Conservation (phyloP, 495 filamentous ascomycete species). For the Chlorociboria aeruginascens region DNA sequence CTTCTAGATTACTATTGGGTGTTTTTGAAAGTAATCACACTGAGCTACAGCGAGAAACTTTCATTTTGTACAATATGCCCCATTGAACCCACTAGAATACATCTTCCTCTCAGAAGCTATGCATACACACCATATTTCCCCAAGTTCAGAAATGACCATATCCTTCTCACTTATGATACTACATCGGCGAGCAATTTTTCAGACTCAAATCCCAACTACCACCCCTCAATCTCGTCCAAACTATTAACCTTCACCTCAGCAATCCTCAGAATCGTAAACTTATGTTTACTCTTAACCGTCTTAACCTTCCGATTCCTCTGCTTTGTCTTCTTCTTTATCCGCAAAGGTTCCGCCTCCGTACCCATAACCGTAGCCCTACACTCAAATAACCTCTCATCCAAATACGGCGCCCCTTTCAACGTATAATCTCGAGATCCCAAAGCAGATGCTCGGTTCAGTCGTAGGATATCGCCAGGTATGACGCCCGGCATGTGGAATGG, state of each 20-base stretch:
- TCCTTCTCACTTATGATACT: no score
- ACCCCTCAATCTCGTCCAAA: slow-evolving; percentile 41
- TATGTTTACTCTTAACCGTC: slow-evolving; percentile 71
- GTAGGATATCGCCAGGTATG: slow-evolving; percentile 67
- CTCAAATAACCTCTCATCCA: slow-evolving; percentile 73
- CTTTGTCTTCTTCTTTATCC: slow-evolving; percentile 89
- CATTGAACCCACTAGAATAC: no score
- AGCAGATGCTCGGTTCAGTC: slow-evolving; percentile 67
- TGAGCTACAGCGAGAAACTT: no score
- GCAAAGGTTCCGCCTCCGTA: slow-evolving; percentile 76
- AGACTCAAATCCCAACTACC: no score
- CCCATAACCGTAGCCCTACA: slow-evolving; percentile 80
- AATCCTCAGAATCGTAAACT: slow-evolving; percentile 74
- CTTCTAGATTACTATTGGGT: no score
- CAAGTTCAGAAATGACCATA: no score
- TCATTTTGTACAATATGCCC: no score
- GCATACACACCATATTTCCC: no score
- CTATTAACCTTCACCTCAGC: slow-evolving; percentile 63
- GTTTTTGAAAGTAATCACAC: no score
- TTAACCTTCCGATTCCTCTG: slow-evolving; percentile 63
- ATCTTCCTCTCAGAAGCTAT: no score
- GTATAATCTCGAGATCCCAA: slow-evolving; percentile 87
- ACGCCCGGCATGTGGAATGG: slow-evolving; percentile 90
- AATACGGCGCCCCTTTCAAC: slow-evolving; percentile 59
- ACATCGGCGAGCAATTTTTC: no score